These are phyloP conservation scores for Cercophora scortea DNA, from an alignment of 495 filamentous ascomycete genomes.

Conservation along the genomic window DNA sequence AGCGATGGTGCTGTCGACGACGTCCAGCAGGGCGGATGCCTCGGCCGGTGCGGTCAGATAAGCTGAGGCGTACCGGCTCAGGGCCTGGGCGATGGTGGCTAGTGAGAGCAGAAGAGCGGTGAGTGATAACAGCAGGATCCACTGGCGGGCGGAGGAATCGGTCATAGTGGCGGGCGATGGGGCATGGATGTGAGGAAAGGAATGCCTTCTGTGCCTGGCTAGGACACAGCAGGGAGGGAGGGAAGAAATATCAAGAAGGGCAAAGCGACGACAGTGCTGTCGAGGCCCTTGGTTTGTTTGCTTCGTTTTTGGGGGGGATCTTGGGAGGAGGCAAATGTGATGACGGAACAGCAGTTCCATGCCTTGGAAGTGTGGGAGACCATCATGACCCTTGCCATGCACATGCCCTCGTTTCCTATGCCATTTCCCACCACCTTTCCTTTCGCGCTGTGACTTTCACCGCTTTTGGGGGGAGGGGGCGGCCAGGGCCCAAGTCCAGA, in stretches of 20 bases:
- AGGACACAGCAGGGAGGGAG: not conserved
- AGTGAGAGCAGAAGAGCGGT: slow-evolving; percentile 41
- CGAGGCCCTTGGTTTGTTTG: too few relatives aligned
- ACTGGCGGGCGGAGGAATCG: slow-evolving; percentile 31
- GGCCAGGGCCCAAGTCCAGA: not conserved
- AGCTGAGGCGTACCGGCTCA: slow-evolving; percentile 33
- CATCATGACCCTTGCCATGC: not conserved
- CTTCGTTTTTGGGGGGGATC: too few relatives aligned
- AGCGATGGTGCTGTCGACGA: slow-evolving; percentile 39
- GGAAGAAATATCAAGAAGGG: too few relatives aligned
- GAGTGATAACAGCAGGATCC: slow-evolving; percentile 37
- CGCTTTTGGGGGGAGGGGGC: not conserved
- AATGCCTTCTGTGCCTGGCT: not conserved
- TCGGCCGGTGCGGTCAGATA: slow-evolving; percentile 42
- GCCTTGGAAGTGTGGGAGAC: too few relatives aligned
- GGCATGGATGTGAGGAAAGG: slow-evolving; percentile 2
- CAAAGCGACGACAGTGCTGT: too few relatives aligned
- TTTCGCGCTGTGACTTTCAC: not conserved
- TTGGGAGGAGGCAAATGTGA: too few relatives aligned
- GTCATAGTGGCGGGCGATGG: slow-evolving; percentile 22
- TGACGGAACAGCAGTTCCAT: too few relatives aligned
- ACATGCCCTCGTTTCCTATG: not conserved
- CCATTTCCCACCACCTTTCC: not conserved
- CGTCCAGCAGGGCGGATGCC: slow-evolving; percentile 41
- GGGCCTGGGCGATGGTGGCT: slow-evolving; percentile 32